Evolutionary conservation across 768 basidiomycete genomes (phyloP).

Genomic region (Imleria badia): DNA sequence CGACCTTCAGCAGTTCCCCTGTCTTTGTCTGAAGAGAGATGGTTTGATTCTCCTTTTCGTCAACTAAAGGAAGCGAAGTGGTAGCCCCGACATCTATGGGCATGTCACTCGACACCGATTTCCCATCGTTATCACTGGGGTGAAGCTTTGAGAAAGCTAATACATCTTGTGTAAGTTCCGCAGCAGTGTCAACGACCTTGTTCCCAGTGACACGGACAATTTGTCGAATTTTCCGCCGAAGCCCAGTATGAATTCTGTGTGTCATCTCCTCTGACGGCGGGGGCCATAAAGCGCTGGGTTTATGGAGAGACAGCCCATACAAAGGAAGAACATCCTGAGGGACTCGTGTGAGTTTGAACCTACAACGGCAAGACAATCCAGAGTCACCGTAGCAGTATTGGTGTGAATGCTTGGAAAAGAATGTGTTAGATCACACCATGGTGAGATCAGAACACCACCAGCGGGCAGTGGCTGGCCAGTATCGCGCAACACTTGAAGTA

Average conservation of each 20-base stretch:
- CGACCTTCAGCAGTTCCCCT: constrained; percentile 56
- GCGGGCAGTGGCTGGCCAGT: constrained; percentile 77
- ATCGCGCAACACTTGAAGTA: constrained; percentile 89
- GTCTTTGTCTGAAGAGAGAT: constrained; percentile 43
- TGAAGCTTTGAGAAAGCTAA: constrained; percentile 8
- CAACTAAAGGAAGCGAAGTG: constrained; percentile 39
- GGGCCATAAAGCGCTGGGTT: constrained; percentile 77
- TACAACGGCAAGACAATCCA: not conserved
- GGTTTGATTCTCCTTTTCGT: constrained; percentile 41
- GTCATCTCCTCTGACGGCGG: constrained; percentile 69
- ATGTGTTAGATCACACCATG: constrained; percentile 94
- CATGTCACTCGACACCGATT: constrained; percentile 27
- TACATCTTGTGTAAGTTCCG: constrained; percentile 4
- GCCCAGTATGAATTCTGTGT: constrained; percentile 50
- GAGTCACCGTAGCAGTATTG: constrained; percentile 78
- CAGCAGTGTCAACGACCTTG: not conserved
- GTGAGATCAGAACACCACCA: constrained; percentile 86
- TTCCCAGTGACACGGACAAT: constrained; percentile 41
- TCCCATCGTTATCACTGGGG: constrained; percentile 2
- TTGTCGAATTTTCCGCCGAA: constrained; percentile 62
- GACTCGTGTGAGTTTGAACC: not conserved
- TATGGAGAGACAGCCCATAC: constrained; percentile 77
- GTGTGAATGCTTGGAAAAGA: constrained; percentile 86
- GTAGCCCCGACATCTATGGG: constrained; percentile 52
- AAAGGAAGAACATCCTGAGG: constrained; percentile 73